Evolutionary conservation across 768 basidiomycete species (phyloP).

Genomic region (Leccinum aurantiacum): DNA sequence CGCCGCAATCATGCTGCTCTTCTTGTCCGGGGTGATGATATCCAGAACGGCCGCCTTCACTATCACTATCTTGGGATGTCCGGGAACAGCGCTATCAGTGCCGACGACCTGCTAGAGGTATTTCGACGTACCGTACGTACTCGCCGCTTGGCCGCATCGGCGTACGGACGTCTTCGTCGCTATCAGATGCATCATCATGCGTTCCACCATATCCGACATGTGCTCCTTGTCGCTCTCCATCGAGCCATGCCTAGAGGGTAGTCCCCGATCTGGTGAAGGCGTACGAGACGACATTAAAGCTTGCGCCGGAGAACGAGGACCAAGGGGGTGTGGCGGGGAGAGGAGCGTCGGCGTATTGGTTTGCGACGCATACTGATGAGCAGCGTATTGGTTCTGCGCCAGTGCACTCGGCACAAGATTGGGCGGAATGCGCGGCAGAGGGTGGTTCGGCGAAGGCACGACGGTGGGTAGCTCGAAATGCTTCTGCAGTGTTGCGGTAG

Average conservation of each 20-base stretch:
- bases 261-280: slow-evolving; percentile 61
- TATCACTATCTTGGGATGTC: no score
- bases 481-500: slow-evolving; percentile 31
- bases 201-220: slow-evolving; percentile 29
- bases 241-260: slow-evolving; percentile 24
- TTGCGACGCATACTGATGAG: slow-evolving; percentile 28
- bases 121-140: slow-evolving; percentile 45
- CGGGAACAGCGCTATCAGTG: neutral
- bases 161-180: slow-evolving; percentile 34
- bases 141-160: slow-evolving; percentile 71
- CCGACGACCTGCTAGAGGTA: neutral
- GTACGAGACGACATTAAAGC: slow-evolving; percentile 53
- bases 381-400: slow-evolving; percentile 13
- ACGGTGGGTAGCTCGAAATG: slow-evolving; percentile 32
- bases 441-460: slow-evolving; percentile 35
- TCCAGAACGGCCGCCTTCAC: no score
- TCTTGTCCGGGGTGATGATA: no score
- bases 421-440: slow-evolving; percentile 40
- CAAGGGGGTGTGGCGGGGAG: slow-evolving; percentile 70
- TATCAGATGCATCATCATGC: slow-evolving; percentile 22
- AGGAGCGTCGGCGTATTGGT: slow-evolving; percentile 39
- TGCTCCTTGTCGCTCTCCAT: slow-evolving; percentile 23
- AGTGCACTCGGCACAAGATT: slow-evolving; percentile 21
- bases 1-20: no score
- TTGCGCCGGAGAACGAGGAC: slow-evolving; percentile 65